Evolutionary conservation across 140 eudicot genomes (phyloP).

Genomic region (Ambrosia hybrid): DNA sequence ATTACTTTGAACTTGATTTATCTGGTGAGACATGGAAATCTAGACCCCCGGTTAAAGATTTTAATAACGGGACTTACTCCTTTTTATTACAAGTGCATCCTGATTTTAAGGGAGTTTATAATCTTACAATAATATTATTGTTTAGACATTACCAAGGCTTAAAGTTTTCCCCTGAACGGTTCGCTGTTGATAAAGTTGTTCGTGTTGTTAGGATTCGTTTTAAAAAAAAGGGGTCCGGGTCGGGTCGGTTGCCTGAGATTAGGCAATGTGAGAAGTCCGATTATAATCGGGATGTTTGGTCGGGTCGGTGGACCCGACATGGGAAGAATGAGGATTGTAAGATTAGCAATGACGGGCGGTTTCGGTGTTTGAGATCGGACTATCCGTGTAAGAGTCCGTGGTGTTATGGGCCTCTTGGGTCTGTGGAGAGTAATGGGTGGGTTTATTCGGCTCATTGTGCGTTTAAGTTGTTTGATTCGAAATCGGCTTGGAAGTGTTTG

Average conservation of each 20-base stretch:
- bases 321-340: conserved; percentile 59
- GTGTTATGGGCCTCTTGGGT: conserved; percentile 73
- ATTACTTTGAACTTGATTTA: conserved; percentile 77
- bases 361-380: conserved; percentile 51
- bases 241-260: conserved; percentile 40
- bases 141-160: conserved; percentile 79
- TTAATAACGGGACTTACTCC: conserved; percentile 68
- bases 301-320: conserved; percentile 94
- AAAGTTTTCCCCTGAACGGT: conserved; percentile 67
- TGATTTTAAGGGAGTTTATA: conserved; percentile 64
- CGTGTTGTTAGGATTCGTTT: conserved; percentile 52
- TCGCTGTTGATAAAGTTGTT: conserved; percentile 55
- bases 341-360: conserved; percentile 76
- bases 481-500: conserved; percentile 75
- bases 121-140: conserved; percentile 56
- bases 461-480: conserved; percentile 52
- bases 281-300: conserved; percentile 58
- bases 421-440: conserved; percentile 84
- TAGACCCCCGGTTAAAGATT: conserved; percentile 73
- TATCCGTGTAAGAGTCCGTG: conserved; percentile 84
- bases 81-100: conserved; percentile 83
- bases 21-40: conserved; percentile 76
- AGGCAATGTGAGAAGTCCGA: conserved; percentile 50
- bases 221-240: conserved; percentile 28
- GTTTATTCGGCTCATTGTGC: conserved; percentile 83